A percentile compares a stretch with the other conserved stretches of the same genome.
phyloP scores from a whole-genome alignment of 768 basidiomycete species.

The Russula earlei region DNA sequence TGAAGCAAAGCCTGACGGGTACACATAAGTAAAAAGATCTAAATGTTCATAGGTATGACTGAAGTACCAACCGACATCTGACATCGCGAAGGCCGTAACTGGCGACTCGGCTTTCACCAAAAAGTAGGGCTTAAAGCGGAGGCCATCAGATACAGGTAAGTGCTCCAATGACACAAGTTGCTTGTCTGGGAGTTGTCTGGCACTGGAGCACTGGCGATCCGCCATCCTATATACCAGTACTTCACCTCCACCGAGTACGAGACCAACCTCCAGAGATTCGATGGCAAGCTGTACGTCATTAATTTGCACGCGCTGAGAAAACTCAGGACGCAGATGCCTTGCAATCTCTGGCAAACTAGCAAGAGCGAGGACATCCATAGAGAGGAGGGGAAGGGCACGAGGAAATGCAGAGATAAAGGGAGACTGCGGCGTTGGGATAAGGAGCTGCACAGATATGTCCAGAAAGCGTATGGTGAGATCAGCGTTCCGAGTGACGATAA shows the following conservation, averaged over 20 bases:
- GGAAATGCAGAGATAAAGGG: conserved; percentile 59
- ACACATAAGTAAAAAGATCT: neutral
- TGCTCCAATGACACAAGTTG: conserved; percentile 49
- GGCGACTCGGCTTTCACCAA: conserved; percentile 43
- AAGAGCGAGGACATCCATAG: conserved; percentile 35
- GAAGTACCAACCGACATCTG: conserved; percentile 55
- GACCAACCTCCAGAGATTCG: conserved; percentile 48
- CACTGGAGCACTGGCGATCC: conserved; percentile 12
- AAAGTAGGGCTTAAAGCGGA: conserved; percentile 52
- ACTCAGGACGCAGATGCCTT: conserved; percentile 20
- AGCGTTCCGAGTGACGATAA: conserved; percentile 53
- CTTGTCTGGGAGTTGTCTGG: conserved; percentile 29
- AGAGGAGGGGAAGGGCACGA: conserved; percentile 48
- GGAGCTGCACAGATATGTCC: conserved; percentile 63
- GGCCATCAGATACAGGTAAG: conserved; percentile 30
- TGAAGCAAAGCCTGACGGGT: conserved; percentile 60
- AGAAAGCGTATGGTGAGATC: conserved; percentile 63
- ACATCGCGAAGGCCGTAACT: conserved; percentile 49
- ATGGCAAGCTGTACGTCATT: conserved; percentile 40
- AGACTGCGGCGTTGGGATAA: conserved; percentile 36
- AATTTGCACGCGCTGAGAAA: conserved; percentile 29
- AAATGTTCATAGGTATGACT: neutral
- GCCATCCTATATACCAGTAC: conserved; percentile 42
- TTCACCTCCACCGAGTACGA: conserved; percentile 48
- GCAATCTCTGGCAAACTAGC: conserved; percentile 23